These are phyloP conservation scores for Carex scoparia DNA, from an alignment of 176 grass and related monocot species.

Conservation along the genomic window DNA sequence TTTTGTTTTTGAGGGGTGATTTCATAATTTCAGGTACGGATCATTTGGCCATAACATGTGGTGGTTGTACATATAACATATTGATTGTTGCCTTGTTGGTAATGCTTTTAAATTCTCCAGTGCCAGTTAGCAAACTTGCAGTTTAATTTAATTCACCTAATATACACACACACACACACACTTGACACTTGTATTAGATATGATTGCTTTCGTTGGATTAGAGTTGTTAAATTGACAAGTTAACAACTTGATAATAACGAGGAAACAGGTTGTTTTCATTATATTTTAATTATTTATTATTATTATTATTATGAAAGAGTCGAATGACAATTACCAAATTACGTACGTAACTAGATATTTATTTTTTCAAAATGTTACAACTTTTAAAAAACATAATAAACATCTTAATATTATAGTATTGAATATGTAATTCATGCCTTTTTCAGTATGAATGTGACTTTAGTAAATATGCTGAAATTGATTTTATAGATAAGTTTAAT, in stretches of 20 bases:
- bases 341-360: too few relatives aligned
- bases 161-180: not conserved
- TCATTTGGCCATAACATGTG: constrained; percentile 6
- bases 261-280: not conserved
- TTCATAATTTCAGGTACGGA: constrained; percentile 8
- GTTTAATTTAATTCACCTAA: not conserved
- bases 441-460: too few relatives aligned
- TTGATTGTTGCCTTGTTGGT: not conserved
- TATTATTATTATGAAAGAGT: too few relatives aligned
- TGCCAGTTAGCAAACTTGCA: not conserved
- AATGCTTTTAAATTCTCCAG: not conserved
- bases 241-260: not conserved
- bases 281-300: not conserved
- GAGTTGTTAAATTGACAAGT: not conserved
- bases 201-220: not conserved
- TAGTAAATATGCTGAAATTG: too few relatives aligned
- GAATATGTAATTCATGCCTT: too few relatives aligned
- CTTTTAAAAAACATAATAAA: too few relatives aligned
- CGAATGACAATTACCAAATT: too few relatives aligned
- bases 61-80: not conserved
- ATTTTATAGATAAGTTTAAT: too few relatives aligned
- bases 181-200: not conserved
- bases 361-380: too few relatives aligned
- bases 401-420: too few relatives aligned
- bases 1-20: not conserved